Evolutionary conservation across 441 rosid genomes (phyloP).

Genomic region (Sinapis alba): DNA sequence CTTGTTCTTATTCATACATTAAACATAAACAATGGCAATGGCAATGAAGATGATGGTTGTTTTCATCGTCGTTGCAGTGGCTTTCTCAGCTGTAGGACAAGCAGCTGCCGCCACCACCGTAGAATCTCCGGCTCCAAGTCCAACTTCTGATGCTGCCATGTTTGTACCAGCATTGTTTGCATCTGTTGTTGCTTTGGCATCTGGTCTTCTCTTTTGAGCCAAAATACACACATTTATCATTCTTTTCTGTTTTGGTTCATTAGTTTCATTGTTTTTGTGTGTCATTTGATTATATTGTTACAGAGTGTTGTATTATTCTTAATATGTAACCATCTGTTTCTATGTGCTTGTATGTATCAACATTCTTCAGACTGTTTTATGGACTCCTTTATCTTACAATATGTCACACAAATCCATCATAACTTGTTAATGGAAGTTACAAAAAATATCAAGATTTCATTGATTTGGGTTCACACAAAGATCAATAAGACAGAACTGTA

Average conservation of each 20-base stretch:
- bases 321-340: constrained; percentile 18
- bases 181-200: constrained; percentile 55
- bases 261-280: constrained; percentile 31
- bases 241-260: constrained; percentile 15
- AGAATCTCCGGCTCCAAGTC: constrained; percentile 70
- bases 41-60: constrained; percentile 51
- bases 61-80: constrained; percentile 47
- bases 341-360: constrained; percentile 20
- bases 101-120: constrained; percentile 57
- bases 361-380: constrained; percentile 23
- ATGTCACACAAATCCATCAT: neutral
- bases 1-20: neutral
- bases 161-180: constrained; percentile 62
- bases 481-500: constrained; percentile 22
- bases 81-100: constrained; percentile 44
- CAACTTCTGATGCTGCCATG: constrained; percentile 60
- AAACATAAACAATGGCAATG: constrained; percentile 45
- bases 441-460: constrained; percentile 7
- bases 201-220: constrained; percentile 50
- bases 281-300: constrained; percentile 18
- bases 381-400: constrained; percentile 10
- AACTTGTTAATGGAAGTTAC: neutral
- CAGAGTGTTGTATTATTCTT: constrained; percentile 26
- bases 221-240: constrained; percentile 2
- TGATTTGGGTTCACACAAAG: constrained; percentile 36